Base-by-base conservation (phyloP, 2,329 filamentous ascomycete species). In the Fusarium chuoi region DNA sequence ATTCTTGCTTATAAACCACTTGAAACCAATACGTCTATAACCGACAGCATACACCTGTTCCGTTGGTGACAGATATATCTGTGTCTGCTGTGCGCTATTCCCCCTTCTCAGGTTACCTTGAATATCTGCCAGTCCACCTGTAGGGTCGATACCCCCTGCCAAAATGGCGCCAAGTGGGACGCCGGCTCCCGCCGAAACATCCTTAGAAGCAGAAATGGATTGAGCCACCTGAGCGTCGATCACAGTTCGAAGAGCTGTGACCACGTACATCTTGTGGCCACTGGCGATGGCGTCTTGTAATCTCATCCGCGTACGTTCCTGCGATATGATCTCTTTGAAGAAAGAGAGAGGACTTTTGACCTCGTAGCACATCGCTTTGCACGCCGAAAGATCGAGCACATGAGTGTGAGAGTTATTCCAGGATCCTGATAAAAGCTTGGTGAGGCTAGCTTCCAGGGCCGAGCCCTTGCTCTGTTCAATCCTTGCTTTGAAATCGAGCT, bases 391-490 rank as follows among this genome's bases (percentile, higher is more conserved):
- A 6, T 49, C 9, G 4, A 33, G 46, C 10, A n/a, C 11, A 2
- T 33, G 46, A 0, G 15, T 9, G 0, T 0, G 22, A 0, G 46
- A 24, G 4, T 33, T 49, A 0, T 0, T 30, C 28, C 28, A 18
- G 1, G 46, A 49, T 2, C 46, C 46, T 2, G 26, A 49, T 1
- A 49, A 15, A 24, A 49, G 46, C 10, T n/a, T 1, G 2, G 46
- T 49, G 0, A 49, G 14, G 3, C 6, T 13, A 2, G 46, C 28
- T 1, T 49, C 28, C 0, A 49, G 10, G 10, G 28, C 0, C 0
- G 46, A 24, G 18, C 46, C 46, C 4, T 33, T n/a, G 15, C 0
- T 18, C 18, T 33, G 22, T 5, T 49, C 28, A 3, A 49, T 30
- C 0, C 28, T 22, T 9, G 28, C 18, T 33, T 4, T 7, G 10